Conservation (phyloP, 352 stramenopile species). For the Globisporangium perplexum region DNA sequence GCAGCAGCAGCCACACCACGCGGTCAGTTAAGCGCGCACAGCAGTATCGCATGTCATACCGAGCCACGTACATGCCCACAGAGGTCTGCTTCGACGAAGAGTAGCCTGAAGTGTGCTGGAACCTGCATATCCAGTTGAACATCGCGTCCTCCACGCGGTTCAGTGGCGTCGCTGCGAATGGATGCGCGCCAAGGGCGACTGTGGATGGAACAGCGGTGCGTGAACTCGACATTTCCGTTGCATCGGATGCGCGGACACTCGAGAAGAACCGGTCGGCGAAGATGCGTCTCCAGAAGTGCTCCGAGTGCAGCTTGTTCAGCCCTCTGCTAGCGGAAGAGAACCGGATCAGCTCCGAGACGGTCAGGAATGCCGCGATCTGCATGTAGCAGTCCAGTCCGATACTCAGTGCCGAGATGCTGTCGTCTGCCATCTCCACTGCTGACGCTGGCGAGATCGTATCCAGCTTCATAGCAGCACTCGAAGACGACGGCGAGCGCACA, state of each 20-base stretch:
- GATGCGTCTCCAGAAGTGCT: slow-evolving; percentile 28
- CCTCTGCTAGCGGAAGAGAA: slow-evolving; percentile 20
- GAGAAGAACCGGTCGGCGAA: slow-evolving; percentile 13
- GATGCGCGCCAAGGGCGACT: background rate
- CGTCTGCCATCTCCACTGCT: background rate
- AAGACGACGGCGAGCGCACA: background rate
- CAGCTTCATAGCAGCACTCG: background rate
- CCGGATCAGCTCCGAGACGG: slow-evolving; percentile 22
- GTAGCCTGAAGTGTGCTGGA: slow-evolving; percentile 4
- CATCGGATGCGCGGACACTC: background rate
- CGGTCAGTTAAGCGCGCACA: too few relatives aligned
- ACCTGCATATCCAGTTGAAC: slow-evolving; percentile 18
- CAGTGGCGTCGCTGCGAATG: slow-evolving; percentile 14
- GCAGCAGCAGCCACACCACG: background rate
- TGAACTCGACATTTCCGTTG: background rate
- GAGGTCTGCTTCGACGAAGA: background rate
- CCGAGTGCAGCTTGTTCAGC: slow-evolving; percentile 13
- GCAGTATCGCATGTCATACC: background rate
- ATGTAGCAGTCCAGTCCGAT: slow-evolving; percentile 27
- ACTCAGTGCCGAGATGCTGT: background rate
- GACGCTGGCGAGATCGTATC: background rate
- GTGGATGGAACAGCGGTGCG: background rate
- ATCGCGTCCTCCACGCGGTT: slow-evolving; percentile 16
- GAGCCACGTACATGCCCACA: slow-evolving; percentile 12
- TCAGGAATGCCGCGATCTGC: slow-evolving; percentile 31